Percentiles rank a stretch among this genome's conserved stretches.
These are phyloP conservation scores for Nemania sp. DNA, from an alignment of 2,329 filamentous ascomycete species.

Conservation along the genomic window DNA sequence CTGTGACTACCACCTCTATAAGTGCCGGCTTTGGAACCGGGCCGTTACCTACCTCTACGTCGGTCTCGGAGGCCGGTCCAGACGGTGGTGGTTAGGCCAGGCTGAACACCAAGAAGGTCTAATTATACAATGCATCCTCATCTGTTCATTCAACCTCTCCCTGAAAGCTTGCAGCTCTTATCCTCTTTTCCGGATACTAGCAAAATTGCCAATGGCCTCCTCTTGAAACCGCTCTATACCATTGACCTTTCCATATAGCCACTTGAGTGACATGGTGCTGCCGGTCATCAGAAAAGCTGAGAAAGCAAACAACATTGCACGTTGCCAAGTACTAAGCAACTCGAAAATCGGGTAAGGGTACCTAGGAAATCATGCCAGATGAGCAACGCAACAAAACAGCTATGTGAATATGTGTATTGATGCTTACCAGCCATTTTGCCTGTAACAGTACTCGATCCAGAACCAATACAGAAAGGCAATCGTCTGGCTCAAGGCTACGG, in stretches of 20 bases:
- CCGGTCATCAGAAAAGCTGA: constrained; percentile 74
- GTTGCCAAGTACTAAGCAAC: constrained; percentile 66
- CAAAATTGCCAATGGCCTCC: constrained; percentile 38
- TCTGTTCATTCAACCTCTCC: constrained; percentile 27
- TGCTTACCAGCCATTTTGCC: constrained; percentile 65
- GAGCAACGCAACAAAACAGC: not conserved
- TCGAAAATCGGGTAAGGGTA: constrained; percentile 89
- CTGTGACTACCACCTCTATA: too few species aligned
- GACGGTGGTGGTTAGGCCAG: too few species aligned
- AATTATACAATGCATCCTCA: not conserved
- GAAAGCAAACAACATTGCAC: constrained; percentile 69
- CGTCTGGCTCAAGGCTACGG: constrained; percentile 59
- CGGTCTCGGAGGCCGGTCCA: too few species aligned
- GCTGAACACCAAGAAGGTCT: not conserved
- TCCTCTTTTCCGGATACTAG: constrained; percentile 10
- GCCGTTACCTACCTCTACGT: too few species aligned
- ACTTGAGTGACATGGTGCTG: constrained; percentile 71
- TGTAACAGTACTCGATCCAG: constrained; percentile 76
- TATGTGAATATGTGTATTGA: not conserved
- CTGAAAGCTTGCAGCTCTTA: constrained; percentile 18
- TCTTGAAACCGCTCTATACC: constrained; percentile 52
- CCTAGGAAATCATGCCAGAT: constrained; percentile 45
- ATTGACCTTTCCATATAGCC: constrained; percentile 70
- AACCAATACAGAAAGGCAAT: constrained; percentile 74
- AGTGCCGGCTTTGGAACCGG: too few species aligned